These are phyloP conservation scores for Sporothrix variecibatus DNA, from an alignment of 2,329 filamentous ascomycete species.

Conservation along the genomic window DNA sequence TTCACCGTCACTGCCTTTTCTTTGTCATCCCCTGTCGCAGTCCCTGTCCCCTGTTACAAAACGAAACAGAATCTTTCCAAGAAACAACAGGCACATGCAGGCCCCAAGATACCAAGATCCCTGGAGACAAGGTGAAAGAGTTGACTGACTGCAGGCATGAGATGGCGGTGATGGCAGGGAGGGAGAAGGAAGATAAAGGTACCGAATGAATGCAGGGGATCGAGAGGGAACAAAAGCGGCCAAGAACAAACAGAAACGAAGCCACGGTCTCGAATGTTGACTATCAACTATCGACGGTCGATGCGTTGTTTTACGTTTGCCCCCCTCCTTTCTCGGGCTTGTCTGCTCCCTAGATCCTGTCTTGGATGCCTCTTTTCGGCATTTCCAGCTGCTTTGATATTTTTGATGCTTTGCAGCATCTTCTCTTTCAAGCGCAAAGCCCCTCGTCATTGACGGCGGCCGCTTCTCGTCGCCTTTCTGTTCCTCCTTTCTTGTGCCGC, in stretches of 20 bases:
- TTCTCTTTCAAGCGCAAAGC: not conserved
- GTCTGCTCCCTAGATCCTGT: not conserved
- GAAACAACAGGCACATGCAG: conserved; percentile 5
- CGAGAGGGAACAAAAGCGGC: not conserved
- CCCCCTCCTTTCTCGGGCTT: not conserved
- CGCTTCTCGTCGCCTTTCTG: not conserved
- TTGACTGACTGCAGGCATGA: not conserved
- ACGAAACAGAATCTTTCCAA: conserved; percentile 1
- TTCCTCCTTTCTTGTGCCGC: not conserved
- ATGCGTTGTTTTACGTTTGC: conserved; percentile 3
- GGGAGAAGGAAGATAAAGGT: no score
- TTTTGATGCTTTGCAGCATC: not conserved
- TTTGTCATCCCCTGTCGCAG: not conserved
- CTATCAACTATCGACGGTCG: not conserved
- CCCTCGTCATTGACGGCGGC: not conserved
- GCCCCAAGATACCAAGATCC: not conserved
- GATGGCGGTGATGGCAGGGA: not conserved
- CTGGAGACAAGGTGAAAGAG: not conserved
- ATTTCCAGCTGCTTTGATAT: not conserved
- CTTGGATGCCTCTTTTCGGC: conserved; percentile 18
- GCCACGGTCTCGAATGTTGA: not conserved
- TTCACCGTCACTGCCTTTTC: not conserved
- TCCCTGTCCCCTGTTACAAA: not conserved
- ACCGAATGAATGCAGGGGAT: not conserved
- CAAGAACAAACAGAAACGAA: conserved; percentile 2